These are phyloP conservation scores for Fusarium vanettenii DNA, from an alignment of 2,329 filamentous ascomycete species.

Conservation along the genomic window DNA sequence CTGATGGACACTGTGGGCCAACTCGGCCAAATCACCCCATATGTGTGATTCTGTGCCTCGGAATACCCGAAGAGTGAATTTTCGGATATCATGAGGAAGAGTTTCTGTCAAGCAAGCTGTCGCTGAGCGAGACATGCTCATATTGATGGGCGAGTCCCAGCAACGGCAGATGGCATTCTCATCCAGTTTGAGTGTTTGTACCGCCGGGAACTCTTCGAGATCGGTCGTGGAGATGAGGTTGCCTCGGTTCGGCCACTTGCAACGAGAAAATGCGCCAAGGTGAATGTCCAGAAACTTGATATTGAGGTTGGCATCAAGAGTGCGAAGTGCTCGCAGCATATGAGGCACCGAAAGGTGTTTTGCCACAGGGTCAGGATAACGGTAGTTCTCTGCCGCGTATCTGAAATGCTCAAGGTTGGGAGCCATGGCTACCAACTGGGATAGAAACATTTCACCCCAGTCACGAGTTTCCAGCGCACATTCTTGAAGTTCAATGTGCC, in stretches of 20 bases:
- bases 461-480: neutral
- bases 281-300: neutral
- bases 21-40: neutral
- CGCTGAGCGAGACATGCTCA: neutral
- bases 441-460: constrained; percentile 4
- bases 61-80: neutral
- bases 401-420: constrained; percentile 1
- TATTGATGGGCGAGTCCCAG: neutral
- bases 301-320: neutral
- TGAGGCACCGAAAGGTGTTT: neutral
- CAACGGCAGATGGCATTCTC: neutral
- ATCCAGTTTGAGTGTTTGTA: neutral
- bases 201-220: neutral
- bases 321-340: constrained; percentile 1
- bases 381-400: neutral
- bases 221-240: neutral
- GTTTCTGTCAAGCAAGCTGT: neutral
- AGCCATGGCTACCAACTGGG: neutral
- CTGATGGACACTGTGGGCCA: neutral
- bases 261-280: neutral
- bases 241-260: constrained; percentile 2
- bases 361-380: neutral
- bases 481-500: neutral
- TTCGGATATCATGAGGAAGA: neutral
- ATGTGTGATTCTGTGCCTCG: neutral